phyloP scores from a whole-genome alignment of 805 yeast species.

The Jamesozyma piceae region DNA sequence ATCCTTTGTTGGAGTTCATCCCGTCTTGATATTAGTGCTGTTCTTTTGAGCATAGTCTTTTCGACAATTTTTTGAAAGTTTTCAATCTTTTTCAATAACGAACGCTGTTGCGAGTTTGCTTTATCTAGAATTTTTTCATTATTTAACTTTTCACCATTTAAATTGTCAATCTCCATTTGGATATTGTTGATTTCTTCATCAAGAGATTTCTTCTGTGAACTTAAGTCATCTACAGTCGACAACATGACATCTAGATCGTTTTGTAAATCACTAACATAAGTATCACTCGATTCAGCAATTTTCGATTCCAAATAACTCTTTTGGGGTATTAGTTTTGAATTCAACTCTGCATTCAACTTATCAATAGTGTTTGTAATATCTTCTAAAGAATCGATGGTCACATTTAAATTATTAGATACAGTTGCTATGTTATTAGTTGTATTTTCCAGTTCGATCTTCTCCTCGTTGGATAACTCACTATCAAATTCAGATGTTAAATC shows the following conservation, averaged over 20 bases:
- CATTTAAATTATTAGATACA: constrained; percentile 40
- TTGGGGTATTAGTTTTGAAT: constrained; percentile 50
- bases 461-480: constrained; percentile 42
- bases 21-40: constrained; percentile 49
- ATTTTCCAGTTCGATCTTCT: constrained; percentile 36
- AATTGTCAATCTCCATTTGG: constrained; percentile 21
- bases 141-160: constrained; percentile 24
- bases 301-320: constrained; percentile 31
- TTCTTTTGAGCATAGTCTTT: constrained; percentile 51
- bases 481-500: constrained; percentile 51
- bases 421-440: constrained; percentile 34
- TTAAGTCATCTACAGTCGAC: background rate
- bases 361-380: constrained; percentile 19
- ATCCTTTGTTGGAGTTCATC: constrained; percentile 66
- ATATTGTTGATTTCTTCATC: constrained; percentile 22
- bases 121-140: constrained; percentile 37
- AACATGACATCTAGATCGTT: constrained; percentile 20
- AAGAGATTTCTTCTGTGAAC: constrained; percentile 25
- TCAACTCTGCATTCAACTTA: constrained; percentile 44
- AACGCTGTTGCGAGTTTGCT: constrained; percentile 49
- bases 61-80: constrained; percentile 56
- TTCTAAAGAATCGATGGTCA: constrained; percentile 18
- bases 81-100: constrained; percentile 47
- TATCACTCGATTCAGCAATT: constrained; percentile 11
- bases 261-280: constrained; percentile 8